Evolutionary conservation across 257 asterid species (phyloP).

Genomic region (Primulina tabacum): DNA sequence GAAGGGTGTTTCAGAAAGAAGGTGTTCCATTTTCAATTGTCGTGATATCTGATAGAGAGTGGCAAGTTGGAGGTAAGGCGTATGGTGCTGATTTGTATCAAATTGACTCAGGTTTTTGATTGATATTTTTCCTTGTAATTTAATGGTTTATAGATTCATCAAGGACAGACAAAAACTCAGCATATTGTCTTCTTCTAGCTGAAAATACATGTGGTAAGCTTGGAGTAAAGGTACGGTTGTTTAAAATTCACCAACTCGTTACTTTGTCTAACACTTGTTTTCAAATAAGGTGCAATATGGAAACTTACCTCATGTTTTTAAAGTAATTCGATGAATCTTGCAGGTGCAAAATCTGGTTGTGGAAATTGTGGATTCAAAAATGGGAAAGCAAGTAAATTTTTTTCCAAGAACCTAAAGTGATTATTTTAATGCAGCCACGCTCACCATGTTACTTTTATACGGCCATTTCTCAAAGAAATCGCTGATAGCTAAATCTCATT

Average conservation of each 20-base stretch:
- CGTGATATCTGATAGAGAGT: slow-evolving; percentile 82
- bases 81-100: slow-evolving; percentile 13
- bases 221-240: slow-evolving; percentile 65
- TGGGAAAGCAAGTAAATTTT: slow-evolving; percentile 79
- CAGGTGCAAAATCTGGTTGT: slow-evolving; percentile 96
- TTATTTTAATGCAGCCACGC: not conserved
- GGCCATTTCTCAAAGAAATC: not conserved
- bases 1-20: slow-evolving; percentile 47
- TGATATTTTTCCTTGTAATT: slow-evolving; percentile 18
- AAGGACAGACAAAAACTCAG: slow-evolving; percentile 89
- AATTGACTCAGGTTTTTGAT: slow-evolving; percentile 14
- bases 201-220: slow-evolving; percentile 75
- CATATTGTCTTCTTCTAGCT: slow-evolving; percentile 91
- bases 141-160: slow-evolving; percentile 51
- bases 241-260: not conserved
- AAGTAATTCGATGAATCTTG: not conserved
- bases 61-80: slow-evolving; percentile 83
- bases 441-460: not conserved
- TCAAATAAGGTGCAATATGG: not conserved
- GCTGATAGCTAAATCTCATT: slow-evolving; percentile 16
- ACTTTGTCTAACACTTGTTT: not conserved
- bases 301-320: not conserved
- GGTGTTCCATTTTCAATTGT: slow-evolving; percentile 74
- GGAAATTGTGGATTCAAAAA: slow-evolving; percentile 80
- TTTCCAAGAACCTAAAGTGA: slow-evolving; percentile 1